phyloP scores from a whole-genome alignment of 1,139 yeast genomes.

The Yamadazyma blattariae region DNA sequence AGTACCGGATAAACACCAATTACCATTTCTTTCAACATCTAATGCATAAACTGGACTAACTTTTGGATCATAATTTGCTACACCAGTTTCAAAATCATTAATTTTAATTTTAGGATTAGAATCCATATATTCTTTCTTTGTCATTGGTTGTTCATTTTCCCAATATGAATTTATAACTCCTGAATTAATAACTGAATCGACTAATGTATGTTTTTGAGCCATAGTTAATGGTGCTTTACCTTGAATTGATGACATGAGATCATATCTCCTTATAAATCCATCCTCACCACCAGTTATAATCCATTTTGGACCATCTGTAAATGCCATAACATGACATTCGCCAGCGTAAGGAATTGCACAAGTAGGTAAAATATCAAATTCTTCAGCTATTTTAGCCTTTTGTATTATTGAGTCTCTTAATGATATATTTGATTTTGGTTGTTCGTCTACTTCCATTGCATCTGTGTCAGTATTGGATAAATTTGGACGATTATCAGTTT shows the following conservation, averaged over 20 bases:
- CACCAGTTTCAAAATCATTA: constrained; percentile 40
- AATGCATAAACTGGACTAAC: constrained; percentile 84
- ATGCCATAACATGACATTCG: constrained; percentile 72
- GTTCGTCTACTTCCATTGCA: constrained; percentile 11
- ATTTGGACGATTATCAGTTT: constrained; percentile 4
- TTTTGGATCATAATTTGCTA: constrained; percentile 57
- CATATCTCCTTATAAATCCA: constrained; percentile 88
- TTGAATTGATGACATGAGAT: constrained; percentile 78
- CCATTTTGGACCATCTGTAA: constrained; percentile 83
- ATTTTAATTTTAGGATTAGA: constrained; percentile 44
- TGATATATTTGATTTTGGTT: constrained; percentile 8
- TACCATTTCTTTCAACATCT: constrained; percentile 78
- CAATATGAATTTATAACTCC: constrained; percentile 85
- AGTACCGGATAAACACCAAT: constrained; percentile 84
- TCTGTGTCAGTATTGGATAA: constrained; percentile 6
- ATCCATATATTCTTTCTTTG: constrained; percentile 36
- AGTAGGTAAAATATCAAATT: constrained; percentile 60
- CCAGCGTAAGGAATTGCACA: constrained; percentile 73
- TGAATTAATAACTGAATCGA: constrained; percentile 80
- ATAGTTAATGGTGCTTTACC: constrained; percentile 90
- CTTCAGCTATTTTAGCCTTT: constrained; percentile 45
- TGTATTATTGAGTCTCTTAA: constrained; percentile 37
- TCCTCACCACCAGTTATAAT: constrained; percentile 95
- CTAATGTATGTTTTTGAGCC: constrained; percentile 85
- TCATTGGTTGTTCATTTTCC: constrained; percentile 91